Evolutionary conservation across 2,329 filamentous ascomycete genomes (phyloP), one percentile per base, ranked within the genome.

Genomic region (Mollisia scopiformis): DNA sequence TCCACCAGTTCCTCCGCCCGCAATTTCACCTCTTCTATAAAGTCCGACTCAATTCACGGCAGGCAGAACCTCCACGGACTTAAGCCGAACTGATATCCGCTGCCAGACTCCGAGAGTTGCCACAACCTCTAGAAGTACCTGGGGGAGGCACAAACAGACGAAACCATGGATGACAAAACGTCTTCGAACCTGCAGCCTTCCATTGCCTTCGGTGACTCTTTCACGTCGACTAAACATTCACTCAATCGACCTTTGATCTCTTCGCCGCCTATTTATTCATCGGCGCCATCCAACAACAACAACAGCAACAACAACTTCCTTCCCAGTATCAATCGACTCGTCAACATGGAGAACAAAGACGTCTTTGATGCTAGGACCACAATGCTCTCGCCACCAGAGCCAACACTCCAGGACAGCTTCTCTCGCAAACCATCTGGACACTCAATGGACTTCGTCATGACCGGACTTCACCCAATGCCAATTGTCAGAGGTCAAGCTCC

Each of bases 321-420:
- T 47, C 61, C 66, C 27, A 56, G 35, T 51, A 65, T 63, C 62
- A 66, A 68, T 58, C 62, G 56, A 55, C 41, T 62, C 16, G 59
- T 61, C 55, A 68, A 63, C 31, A 69, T 71, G 66, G 62, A 68
- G 16, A 66, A 51, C 54, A 68, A 70, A 49, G 59, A 61, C 47
- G 59, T 58, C 35, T 68, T 70, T 59, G 64, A 69, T 13, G 61
- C 67, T 30, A 55, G 63, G 55, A 77, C 81, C 75, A 86, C 77
- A 62, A 76, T 88, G 60, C 86, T 88, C 81, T 88, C 86, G 23
- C 86, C 86, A 31, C 85, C 85, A 23, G 85, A 87, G 37, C 77
- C 77, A n/a, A 72, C 78, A 33, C 79, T 78, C 52, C 74, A 78
- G 39, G 84, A 88, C 64, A 84, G 74, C 67, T 88, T 87, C 71